Evolutionary conservation across 2,329 filamentous ascomycete species (phyloP).

Genomic region (Botryotinia narcissicola): DNA sequence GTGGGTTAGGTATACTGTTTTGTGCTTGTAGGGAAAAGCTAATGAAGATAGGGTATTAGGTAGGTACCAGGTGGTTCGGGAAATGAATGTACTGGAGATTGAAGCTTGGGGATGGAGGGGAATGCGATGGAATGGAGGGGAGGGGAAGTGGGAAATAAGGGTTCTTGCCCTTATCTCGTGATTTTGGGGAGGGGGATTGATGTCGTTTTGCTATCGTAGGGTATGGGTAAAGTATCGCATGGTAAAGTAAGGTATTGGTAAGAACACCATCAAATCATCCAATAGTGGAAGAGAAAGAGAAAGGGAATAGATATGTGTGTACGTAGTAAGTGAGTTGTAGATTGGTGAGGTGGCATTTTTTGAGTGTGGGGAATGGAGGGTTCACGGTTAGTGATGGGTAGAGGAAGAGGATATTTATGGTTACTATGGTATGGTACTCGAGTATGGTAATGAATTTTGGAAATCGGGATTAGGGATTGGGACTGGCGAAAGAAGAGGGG

Average conservation of each 20-base stretch:
- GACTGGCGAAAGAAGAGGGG: not conserved
- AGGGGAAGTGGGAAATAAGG: not conserved
- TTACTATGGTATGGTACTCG: not conserved
- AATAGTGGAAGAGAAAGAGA: not conserved
- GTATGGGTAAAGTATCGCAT: too few relatives aligned
- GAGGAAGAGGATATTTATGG: not conserved
- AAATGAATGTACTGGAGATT: too few relatives aligned
- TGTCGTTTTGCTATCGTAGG: not conserved
- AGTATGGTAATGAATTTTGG: not conserved
- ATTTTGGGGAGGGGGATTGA: not conserved
- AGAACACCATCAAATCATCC: not conserved
- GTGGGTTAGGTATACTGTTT: too few relatives aligned
- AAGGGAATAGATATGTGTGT: not conserved
- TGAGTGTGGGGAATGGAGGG: not conserved
- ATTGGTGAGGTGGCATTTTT: not conserved
- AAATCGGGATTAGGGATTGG: not conserved
- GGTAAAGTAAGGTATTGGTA: not conserved
- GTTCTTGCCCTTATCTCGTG: not conserved
- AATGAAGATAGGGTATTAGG: too few relatives aligned
- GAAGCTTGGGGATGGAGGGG: not conserved
- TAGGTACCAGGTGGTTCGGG: too few relatives aligned
- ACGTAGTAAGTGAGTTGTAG: not conserved
- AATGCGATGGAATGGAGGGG: not conserved
- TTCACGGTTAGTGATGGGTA: not conserved
- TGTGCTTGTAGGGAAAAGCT: too few relatives aligned